These are phyloP conservation scores for Saccharomycopsis crataegensis DNA, from an alignment of 1,139 yeast genomes.

Conservation along the genomic window DNA sequence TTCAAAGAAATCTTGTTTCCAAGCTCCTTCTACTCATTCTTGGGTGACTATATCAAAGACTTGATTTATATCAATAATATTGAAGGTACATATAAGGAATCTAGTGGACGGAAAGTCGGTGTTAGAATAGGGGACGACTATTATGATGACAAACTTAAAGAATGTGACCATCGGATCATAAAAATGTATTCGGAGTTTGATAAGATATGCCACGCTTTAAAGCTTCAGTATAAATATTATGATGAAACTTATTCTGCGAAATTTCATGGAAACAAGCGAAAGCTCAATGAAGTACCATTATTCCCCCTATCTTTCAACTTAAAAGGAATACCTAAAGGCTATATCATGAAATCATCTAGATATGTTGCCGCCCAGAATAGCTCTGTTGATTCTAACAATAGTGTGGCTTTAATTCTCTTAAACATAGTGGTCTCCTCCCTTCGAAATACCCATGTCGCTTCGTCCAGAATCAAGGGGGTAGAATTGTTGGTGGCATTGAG, in stretches of 20 bases:
- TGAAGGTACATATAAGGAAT: too few relatives aligned
- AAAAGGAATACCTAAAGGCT: slow-evolving; percentile 38
- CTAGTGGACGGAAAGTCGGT: too few relatives aligned
- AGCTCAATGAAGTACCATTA: slow-evolving; percentile 8
- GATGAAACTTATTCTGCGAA: slow-evolving; percentile 8
- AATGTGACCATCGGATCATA: slow-evolving; percentile 55
- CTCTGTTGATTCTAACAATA: slow-evolving; percentile 26
- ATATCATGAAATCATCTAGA: slow-evolving; percentile 36
- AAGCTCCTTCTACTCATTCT: slow-evolving; percentile 56
- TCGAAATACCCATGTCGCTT: slow-evolving; percentile 55
- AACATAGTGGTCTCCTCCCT: slow-evolving; percentile 58
- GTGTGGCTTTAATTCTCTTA: slow-evolving; percentile 57
- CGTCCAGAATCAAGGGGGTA: slow-evolving; percentile 61
- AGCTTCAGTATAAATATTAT: slow-evolving; percentile 31
- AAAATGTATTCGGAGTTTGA: slow-evolving; percentile 52
- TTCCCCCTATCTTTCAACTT: slow-evolving; percentile 43
- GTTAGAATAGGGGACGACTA: not conserved
- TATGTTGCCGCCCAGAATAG: not conserved
- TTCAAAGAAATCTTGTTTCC: slow-evolving; percentile 58
- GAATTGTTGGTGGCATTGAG: slow-evolving; percentile 71
- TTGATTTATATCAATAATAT: slow-evolving; percentile 25
- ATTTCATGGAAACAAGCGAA: slow-evolving; percentile 5
- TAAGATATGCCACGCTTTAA: slow-evolving; percentile 41
- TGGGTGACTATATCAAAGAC: slow-evolving; percentile 57
- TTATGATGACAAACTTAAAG: slow-evolving; percentile 23